These are phyloP conservation scores for Aspergillus sp. DNA, from an alignment of 2,329 filamentous ascomycete species.

Conservation along the genomic window DNA sequence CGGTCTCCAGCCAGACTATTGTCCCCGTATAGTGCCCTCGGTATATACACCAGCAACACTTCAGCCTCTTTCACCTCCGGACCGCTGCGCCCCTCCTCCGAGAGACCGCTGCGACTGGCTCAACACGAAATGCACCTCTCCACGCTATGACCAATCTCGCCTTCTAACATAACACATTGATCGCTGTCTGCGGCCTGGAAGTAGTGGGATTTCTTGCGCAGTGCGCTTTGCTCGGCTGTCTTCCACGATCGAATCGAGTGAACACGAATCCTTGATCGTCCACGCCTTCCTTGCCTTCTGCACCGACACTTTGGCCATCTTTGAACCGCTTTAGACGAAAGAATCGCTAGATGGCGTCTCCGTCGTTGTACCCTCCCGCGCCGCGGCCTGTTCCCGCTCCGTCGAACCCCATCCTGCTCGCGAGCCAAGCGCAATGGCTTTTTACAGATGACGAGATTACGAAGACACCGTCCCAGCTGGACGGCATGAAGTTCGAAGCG, in stretches of 20 bases:
- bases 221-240: neutral
- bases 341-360: conserved; percentile 17
- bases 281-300: neutral
- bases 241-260: too few species aligned
- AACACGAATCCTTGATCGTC: too few species aligned
- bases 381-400: conserved; percentile 26
- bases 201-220: too few species aligned
- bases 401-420: conserved; percentile 42
- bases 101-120: neutral
- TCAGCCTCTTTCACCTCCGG: too few species aligned
- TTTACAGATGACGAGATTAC: conserved; percentile 76
- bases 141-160: neutral
- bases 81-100: neutral
- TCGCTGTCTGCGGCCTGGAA: neutral
- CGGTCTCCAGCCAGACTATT: neutral
- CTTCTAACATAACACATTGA: neutral
- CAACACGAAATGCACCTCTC: neutral
- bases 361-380: conserved; percentile 14
- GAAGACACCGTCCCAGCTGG: conserved; percentile 72
- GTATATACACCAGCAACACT: too few species aligned
- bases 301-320: neutral
- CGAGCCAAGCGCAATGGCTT: conserved; percentile 68
- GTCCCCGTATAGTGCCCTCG: too few species aligned
- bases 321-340: neutral
- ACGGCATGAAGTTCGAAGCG: conserved; percentile 66